A percentile compares a stretch with the other conserved stretches of the same genome.
phyloP scores from a whole-genome alignment of 495 filamentous ascomycete species.

The Aspergillus ellipticus region DNA sequence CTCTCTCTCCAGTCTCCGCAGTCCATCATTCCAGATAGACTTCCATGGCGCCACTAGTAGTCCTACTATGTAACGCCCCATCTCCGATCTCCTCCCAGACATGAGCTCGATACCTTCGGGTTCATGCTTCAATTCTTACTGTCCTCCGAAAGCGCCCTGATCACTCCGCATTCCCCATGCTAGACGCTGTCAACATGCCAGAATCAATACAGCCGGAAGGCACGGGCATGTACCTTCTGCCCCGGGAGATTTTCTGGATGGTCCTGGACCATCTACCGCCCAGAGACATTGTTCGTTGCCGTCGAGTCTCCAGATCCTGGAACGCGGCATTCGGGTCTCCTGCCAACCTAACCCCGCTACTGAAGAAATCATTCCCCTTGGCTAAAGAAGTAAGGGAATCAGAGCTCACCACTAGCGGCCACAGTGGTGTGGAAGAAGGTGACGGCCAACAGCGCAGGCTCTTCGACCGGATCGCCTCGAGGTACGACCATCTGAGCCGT shows the following conservation, averaged over 20 bases:
- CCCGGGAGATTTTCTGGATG: constrained; percentile 44
- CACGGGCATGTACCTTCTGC: constrained; percentile 29
- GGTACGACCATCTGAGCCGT: constrained; percentile 52
- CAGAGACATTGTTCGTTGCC: constrained; percentile 49
- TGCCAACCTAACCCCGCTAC: constrained; percentile 38
- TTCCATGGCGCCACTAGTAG: too few relatives aligned
- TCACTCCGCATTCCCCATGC: constrained; percentile 12
- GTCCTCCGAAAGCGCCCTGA: neutral
- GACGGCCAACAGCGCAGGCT: constrained; percentile 33
- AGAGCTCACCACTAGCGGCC: constrained; percentile 14
- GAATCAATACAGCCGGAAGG: constrained; percentile 3
- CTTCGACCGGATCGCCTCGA: constrained; percentile 52
- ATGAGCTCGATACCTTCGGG: neutral
- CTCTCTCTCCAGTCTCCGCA: too few relatives aligned
- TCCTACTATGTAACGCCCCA: too few relatives aligned
- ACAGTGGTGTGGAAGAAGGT: constrained; percentile 2
- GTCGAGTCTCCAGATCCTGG: constrained; percentile 55
- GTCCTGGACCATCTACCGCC: constrained; percentile 43
- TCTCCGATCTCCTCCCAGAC: too few relatives aligned
- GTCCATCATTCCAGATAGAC: too few relatives aligned
- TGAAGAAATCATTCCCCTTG: constrained; percentile 51
- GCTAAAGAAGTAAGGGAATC: constrained; percentile 50
- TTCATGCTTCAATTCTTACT: neutral
- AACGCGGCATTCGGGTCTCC: constrained; percentile 50
- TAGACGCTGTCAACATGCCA: constrained; percentile 1